phyloP scores from a whole-genome alignment of 2,329 filamentous ascomycete species.

The Aspergillus arachidicola region DNA sequence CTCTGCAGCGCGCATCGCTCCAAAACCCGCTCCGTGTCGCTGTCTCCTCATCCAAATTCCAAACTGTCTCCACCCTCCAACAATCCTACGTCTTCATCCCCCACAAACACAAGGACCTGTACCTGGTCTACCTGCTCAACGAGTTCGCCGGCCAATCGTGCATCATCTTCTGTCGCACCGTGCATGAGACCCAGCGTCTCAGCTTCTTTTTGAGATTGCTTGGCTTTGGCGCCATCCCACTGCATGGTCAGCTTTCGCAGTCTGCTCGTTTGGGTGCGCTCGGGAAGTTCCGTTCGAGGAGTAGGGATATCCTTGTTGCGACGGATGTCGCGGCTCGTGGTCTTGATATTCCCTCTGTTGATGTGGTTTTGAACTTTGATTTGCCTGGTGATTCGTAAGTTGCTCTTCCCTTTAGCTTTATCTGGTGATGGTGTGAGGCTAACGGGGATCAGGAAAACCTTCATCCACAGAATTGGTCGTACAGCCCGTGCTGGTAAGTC shows the following conservation, averaged over 20 bases:
- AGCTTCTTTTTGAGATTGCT: slow-evolving; percentile 80
- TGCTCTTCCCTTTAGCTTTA: neutral
- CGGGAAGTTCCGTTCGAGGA: slow-evolving; percentile 81
- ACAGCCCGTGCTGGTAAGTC: slow-evolving; percentile 85
- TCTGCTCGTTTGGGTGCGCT: slow-evolving; percentile 82
- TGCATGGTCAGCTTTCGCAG: slow-evolving; percentile 91
- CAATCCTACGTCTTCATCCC: slow-evolving; percentile 88
- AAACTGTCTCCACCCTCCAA: slow-evolving; percentile 85
- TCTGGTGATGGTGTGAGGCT: neutral
- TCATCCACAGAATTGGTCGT: slow-evolving; percentile 85
- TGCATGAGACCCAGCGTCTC: slow-evolving; percentile 85
- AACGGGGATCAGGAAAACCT: slow-evolving; percentile 75
- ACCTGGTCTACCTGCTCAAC: slow-evolving; percentile 82
- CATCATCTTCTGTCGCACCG: slow-evolving; percentile 90
- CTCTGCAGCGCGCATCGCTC: slow-evolving; percentile 83
- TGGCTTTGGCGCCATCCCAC: slow-evolving; percentile 85
- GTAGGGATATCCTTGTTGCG: slow-evolving; percentile 81
- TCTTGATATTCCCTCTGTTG: slow-evolving; percentile 90
- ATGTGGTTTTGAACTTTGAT: slow-evolving; percentile 84
- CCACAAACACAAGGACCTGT: slow-evolving; percentile 83
- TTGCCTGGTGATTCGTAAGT: slow-evolving; percentile 55
- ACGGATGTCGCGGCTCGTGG: slow-evolving; percentile 93
- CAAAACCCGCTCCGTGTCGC: slow-evolving; percentile 81
- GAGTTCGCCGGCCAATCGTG: slow-evolving; percentile 82
- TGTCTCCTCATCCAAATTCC: slow-evolving; percentile 76